These are phyloP conservation scores for Yamadazyma oceani DNA, from an alignment of 1,139 yeast species.

Conservation along the genomic window DNA sequence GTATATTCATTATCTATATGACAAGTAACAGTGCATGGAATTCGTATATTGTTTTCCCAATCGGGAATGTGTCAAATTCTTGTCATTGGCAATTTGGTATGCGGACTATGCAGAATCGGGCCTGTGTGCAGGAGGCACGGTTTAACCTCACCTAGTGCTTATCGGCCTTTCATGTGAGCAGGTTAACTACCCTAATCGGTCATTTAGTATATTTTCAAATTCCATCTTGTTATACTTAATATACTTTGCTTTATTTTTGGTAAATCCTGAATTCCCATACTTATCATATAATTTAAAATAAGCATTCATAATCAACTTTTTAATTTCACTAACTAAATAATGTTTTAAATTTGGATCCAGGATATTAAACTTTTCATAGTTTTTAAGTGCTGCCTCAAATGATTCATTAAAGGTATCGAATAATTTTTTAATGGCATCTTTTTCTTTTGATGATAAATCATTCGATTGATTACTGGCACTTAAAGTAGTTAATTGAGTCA, in stretches of 20 bases:
- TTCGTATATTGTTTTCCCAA: too few relatives aligned
- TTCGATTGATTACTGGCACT: constrained; percentile 25
- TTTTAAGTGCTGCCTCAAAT: constrained; percentile 69
- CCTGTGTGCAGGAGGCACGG: too few relatives aligned
- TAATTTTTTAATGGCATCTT: constrained; percentile 82
- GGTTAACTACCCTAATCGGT: constrained; percentile 25
- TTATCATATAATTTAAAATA: constrained; percentile 82
- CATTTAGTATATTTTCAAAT: constrained; percentile 52
- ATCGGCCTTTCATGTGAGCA: too few relatives aligned
- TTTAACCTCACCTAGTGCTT: too few relatives aligned
- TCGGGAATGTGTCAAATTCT: too few relatives aligned
- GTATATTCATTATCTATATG: too few relatives aligned
- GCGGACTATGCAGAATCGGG: too few relatives aligned
- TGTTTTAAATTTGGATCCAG: constrained; percentile 66
- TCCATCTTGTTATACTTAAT: constrained; percentile 67
- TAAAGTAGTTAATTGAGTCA: constrained; percentile 51
- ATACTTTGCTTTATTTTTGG: constrained; percentile 71
- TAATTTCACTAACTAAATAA: constrained; percentile 63
- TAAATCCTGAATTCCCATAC: constrained; percentile 66
- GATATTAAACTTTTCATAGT: constrained; percentile 63
- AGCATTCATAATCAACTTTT: constrained; percentile 71
- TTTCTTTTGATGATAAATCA: constrained; percentile 60
- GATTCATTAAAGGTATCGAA: constrained; percentile 80
- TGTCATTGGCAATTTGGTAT: too few relatives aligned
- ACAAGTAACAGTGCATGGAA: too few relatives aligned